phyloP scores from a whole-genome alignment of 441 rosid genomes.

The Heliophila coronopifolia region DNA sequence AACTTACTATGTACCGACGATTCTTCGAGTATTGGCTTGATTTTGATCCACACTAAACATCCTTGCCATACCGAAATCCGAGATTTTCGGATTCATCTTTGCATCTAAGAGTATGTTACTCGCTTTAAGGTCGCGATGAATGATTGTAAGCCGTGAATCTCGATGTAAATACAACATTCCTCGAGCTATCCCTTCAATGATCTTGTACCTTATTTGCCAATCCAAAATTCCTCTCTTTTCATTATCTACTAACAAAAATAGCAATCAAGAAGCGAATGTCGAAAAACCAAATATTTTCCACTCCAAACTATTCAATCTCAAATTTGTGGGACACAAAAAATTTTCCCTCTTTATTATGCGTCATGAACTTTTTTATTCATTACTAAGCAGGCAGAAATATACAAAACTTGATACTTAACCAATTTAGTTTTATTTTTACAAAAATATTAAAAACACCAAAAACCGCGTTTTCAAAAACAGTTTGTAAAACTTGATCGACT shows the following conservation, averaged over 20 bases:
- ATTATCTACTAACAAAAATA: conserved; percentile 24
- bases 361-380: too few species aligned
- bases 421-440: too few species aligned
- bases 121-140: conserved; percentile 52
- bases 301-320: too few species aligned
- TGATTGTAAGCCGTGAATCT: conserved; percentile 43
- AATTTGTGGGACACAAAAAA: too few species aligned
- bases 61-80: conserved; percentile 51
- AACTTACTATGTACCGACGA: conserved; percentile 47
- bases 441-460: too few species aligned
- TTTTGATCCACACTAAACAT: conserved; percentile 38
- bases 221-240: conserved; percentile 28
- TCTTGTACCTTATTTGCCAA: conserved; percentile 42
- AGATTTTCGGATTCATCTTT: conserved; percentile 45
- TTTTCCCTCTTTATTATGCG: too few species aligned
- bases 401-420: too few species aligned
- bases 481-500: too few species aligned
- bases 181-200: conserved; percentile 46
- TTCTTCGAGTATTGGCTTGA: conserved; percentile 29
- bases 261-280: background rate
- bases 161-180: conserved; percentile 47
- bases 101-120: conserved; percentile 39
- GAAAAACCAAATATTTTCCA: background rate
- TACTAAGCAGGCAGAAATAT: too few species aligned
- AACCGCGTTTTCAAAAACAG: too few species aligned